phyloP scores from a whole-genome alignment of 345 rosid species.

The Pugionium dolabratum region DNA sequence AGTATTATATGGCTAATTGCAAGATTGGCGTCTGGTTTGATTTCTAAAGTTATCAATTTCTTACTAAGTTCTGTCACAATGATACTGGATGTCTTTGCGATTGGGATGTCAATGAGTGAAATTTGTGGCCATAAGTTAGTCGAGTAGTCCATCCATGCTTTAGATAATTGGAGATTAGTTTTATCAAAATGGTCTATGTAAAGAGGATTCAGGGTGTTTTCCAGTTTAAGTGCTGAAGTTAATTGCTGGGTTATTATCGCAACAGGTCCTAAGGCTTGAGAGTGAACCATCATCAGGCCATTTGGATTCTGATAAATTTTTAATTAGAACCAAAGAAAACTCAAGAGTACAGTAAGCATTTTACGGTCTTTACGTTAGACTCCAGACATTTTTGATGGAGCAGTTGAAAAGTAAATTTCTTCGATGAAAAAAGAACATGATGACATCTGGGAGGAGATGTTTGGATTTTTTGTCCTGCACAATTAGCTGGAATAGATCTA shows the following conservation, averaged over 20 bases:
- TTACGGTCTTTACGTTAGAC: constrained; percentile 1
- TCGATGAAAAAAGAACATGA: constrained; percentile 14
- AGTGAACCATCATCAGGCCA: not conserved
- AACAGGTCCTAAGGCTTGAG: not conserved
- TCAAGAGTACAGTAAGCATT: not conserved
- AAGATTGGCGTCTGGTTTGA: constrained; percentile 13
- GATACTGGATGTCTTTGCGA: not conserved
- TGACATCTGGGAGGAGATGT: not conserved
- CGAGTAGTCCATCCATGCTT: not conserved
- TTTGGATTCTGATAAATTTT: not conserved
- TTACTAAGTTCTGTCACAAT: not conserved
- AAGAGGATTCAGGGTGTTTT: not conserved
- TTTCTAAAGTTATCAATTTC: constrained; percentile 1
- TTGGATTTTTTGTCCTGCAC: not conserved
- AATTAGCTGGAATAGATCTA: not conserved
- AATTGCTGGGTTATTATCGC: not conserved
- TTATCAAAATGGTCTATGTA: not conserved
- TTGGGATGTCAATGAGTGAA: not conserved
- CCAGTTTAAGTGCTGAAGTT: not conserved
- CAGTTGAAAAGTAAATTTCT: not conserved
- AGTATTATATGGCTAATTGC: constrained; percentile 1
- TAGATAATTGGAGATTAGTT: not conserved
- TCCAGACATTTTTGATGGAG: constrained; percentile 1
- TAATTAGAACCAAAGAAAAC: not conserved
- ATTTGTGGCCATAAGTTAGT: not conserved